Conservation (phyloP, 2,329 filamentous ascomycete species). For the Colletotrichum cordylinicola region DNA sequence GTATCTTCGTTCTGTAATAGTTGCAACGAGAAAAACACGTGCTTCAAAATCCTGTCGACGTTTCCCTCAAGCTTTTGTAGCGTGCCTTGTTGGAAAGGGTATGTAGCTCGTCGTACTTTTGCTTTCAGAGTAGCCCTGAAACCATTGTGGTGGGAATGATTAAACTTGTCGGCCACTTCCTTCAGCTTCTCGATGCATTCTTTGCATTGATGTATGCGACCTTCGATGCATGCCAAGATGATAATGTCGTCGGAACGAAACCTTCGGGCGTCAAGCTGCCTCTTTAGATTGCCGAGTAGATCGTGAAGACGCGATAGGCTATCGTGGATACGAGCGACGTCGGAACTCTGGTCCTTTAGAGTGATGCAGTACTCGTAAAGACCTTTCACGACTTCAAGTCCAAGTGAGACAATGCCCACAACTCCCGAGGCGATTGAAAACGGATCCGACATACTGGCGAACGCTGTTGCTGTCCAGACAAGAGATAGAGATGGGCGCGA, state of each 20-base stretch:
- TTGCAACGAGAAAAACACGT: constrained; percentile 35
- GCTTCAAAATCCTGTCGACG: constrained; percentile 34
- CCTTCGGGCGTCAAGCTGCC: constrained; percentile 11
- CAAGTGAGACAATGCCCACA: constrained; percentile 39
- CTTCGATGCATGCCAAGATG: not conserved
- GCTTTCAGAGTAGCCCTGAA: not conserved
- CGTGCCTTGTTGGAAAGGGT: constrained; percentile 40
- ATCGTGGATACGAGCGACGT: constrained; percentile 29
- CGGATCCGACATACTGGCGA: not conserved
- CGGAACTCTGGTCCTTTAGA: constrained; percentile 29
- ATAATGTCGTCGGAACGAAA: constrained; percentile 29
- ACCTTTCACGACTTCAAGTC: constrained; percentile 36
- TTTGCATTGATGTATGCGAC: constrained; percentile 27
- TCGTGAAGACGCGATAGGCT: constrained; percentile 27
- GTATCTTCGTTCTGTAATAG: constrained; percentile 35
- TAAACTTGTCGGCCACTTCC: constrained; percentile 29
- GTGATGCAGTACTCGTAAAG: constrained; percentile 37
- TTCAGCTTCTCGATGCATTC: constrained; percentile 32
- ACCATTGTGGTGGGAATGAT: not conserved
- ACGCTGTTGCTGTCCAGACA: accelerated
- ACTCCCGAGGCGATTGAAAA: constrained; percentile 28
- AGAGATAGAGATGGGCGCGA: not conserved
- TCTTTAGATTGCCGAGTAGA: not conserved
- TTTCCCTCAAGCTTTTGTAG: constrained; percentile 42
- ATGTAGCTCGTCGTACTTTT: constrained; percentile 24